Evolutionary conservation across 352 stramenopile genomes (phyloP).

Genomic region (Stephanocyclus meneghinianus): DNA sequence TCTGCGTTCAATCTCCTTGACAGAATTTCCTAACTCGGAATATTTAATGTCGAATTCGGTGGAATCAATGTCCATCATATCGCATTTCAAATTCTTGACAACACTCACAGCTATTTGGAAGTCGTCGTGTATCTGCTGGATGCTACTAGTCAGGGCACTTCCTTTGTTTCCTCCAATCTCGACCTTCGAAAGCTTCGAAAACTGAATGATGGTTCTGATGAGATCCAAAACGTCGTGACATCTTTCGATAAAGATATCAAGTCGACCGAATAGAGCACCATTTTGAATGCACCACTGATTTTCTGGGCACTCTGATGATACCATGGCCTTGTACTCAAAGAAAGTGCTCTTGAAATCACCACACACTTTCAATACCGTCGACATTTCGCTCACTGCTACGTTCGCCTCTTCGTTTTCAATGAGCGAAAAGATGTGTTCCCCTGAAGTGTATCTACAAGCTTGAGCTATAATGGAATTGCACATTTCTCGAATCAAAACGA

Average conservation of each 20-base stretch:
- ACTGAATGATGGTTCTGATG: slow-evolving; percentile 97
- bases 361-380: slow-evolving; percentile 86
- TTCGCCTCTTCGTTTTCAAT: slow-evolving; percentile 95
- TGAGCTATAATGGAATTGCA: slow-evolving; percentile 96
- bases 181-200: slow-evolving; percentile 96
- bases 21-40: slow-evolving; percentile 94
- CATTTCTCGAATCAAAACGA: slow-evolving; percentile 96
- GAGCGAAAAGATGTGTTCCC: slow-evolving; percentile 92
- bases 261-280: slow-evolving; percentile 94
- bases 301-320: slow-evolving; percentile 93
- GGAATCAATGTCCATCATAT: slow-evolving; percentile 97
- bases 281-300: slow-evolving; percentile 98
- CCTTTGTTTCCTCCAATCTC: slow-evolving; percentile 97
- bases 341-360: slow-evolving; percentile 97
- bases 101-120: slow-evolving; percentile 92
- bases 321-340: slow-evolving; percentile 96
- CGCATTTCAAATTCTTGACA: slow-evolving; percentile 94
- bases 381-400: slow-evolving; percentile 92
- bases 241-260: slow-evolving; percentile 96
- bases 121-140: slow-evolving; percentile 94
- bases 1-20: slow-evolving; percentile 96
- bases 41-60: slow-evolving; percentile 98
- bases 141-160: slow-evolving; percentile 90
- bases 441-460: slow-evolving; percentile 75
- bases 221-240: slow-evolving; percentile 97